phyloP scores from a whole-genome alignment of 441 rosid genomes.

The Heliophila coronopifolia region DNA sequence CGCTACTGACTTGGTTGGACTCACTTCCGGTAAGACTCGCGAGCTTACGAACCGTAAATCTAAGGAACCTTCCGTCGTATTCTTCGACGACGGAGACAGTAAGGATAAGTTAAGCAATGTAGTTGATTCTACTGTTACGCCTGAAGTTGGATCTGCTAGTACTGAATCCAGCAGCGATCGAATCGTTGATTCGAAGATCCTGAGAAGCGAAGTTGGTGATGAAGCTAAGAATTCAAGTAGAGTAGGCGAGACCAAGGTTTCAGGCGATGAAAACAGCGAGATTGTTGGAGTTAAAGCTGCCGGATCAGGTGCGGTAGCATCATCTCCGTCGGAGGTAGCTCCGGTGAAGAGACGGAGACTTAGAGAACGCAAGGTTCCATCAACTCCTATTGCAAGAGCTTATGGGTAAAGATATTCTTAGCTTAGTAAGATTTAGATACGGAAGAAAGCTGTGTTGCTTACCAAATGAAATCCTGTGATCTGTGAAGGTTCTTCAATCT shows the following conservation, averaged over 20 bases:
- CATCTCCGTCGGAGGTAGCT: slow-evolving; percentile 24
- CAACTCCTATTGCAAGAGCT: slow-evolving; percentile 83
- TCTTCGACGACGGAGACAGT: slow-evolving; percentile 22
- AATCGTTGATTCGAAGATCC: slow-evolving; percentile 9
- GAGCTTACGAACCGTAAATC: slow-evolving; percentile 44
- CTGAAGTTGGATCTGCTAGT: slow-evolving; percentile 26
- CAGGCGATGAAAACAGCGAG: slow-evolving; percentile 12
- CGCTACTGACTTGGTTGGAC: slow-evolving; percentile 67
- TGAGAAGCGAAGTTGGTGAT: background rate
- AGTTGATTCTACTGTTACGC: no score
- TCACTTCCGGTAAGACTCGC: slow-evolving; percentile 61
- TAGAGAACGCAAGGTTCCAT: slow-evolving; percentile 84
- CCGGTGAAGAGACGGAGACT: slow-evolving; percentile 57
- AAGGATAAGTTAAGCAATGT: no score
- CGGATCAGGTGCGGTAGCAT: slow-evolving; percentile 11
- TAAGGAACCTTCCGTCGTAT: slow-evolving; percentile 63
- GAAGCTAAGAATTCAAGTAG: slow-evolving; percentile 18
- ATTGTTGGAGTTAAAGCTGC: slow-evolving; percentile 18
- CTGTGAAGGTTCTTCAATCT: no score
- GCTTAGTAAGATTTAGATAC: no score
- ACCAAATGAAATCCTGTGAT: no score
- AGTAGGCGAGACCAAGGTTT: slow-evolving; percentile 28
- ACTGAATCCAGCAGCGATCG: slow-evolving; percentile 15
- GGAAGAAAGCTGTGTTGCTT: no score
- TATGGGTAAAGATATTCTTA: slow-evolving; percentile 44